These are phyloP conservation scores for Choanephora cucurbitarum DNA, from an alignment of 371 early-diverging fungal species.

Conservation along the genomic window DNA sequence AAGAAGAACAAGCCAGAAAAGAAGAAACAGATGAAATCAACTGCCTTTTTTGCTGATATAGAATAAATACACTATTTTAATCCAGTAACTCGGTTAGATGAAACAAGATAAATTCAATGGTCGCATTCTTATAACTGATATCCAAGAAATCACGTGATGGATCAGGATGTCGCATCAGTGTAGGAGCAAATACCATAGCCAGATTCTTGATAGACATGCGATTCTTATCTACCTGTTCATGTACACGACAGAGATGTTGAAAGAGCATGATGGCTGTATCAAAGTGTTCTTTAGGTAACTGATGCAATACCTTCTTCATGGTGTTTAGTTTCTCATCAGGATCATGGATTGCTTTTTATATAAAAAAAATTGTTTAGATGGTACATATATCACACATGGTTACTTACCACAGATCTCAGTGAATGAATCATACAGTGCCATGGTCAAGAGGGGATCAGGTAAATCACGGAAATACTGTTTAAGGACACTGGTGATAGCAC, in stretches of 20 bases:
- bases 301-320: constrained; percentile 15
- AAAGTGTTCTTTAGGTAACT: constrained; percentile 43
- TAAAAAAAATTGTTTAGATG: no score
- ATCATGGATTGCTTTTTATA: constrained; percentile 14
- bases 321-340: constrained; percentile 22
- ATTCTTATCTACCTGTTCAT: constrained; percentile 57
- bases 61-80: constrained; percentile 8
- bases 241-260: constrained; percentile 50
- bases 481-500: constrained; percentile 87
- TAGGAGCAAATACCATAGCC: constrained; percentile 93
- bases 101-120: constrained; percentile 50
- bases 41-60: constrained; percentile 34
- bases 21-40: constrained; percentile 11
- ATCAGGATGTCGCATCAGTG: constrained; percentile 74
- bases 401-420: constrained; percentile 64
- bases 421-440: constrained; percentile 74
- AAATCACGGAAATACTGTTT: constrained; percentile 94
- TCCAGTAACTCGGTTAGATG: constrained; percentile 21
- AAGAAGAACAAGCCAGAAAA: constrained; percentile 24
- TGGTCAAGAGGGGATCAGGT: constrained; percentile 91
- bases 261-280: constrained; percentile 38
- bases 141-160: constrained; percentile 74
- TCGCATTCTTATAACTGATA: constrained; percentile 76
- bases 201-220: constrained; percentile 88
- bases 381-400: no score